Evolutionary conservation across 73 alveolate species (phyloP), one percentile per base, ranked within the genome.

Genomic region (Uronychia binucleata): DNA sequence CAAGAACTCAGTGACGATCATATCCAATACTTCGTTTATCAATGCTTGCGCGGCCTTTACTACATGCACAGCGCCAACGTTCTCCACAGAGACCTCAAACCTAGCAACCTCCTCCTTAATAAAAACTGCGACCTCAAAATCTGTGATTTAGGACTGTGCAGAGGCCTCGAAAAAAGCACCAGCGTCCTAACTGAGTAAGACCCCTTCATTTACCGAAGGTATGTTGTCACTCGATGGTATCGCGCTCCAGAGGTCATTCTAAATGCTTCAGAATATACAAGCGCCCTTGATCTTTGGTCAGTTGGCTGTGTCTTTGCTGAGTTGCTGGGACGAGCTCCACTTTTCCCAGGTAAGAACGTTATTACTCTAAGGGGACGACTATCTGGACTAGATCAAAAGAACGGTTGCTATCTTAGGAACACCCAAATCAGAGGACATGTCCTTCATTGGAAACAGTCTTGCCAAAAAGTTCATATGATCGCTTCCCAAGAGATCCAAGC

Each of bases 381-480:
- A 94, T 79, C 81, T 96, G 32, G 99, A 96, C 80, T 80, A 94
- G 82, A 95, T 96, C 58, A 92, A 96, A 79, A 93, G 97, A 75
- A 94, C 93, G 0, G 86, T 96, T 77, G 96, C 98, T 13, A 97
- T 96, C 26, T 84, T 96, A 34, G 99, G 99, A 1, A 95, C 99
- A 1, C 99, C 99, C n/a, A 94, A 97, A 57, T 80, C 90, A 28
- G 98, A 96, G 82, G 99, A 96, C 74, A 83, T 96, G 95, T 89
- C 93, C n/a, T 96, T 94, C 78, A 96, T 96, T 58, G 98, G 99
- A 1, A 97, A 97, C 83, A 96, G 93, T 59, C 91, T 94, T 74
- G 97, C 97, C 0, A 97, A 94, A 84, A 96, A 96, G 82, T 96
- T 86, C 74, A 96, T 97, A 27, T 78, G 92, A 75, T 90, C 95